These are phyloP conservation scores for Homolaphlyctis polyrhiza DNA, from an alignment of 371 early-diverging fungal species.

Conservation along the genomic window DNA sequence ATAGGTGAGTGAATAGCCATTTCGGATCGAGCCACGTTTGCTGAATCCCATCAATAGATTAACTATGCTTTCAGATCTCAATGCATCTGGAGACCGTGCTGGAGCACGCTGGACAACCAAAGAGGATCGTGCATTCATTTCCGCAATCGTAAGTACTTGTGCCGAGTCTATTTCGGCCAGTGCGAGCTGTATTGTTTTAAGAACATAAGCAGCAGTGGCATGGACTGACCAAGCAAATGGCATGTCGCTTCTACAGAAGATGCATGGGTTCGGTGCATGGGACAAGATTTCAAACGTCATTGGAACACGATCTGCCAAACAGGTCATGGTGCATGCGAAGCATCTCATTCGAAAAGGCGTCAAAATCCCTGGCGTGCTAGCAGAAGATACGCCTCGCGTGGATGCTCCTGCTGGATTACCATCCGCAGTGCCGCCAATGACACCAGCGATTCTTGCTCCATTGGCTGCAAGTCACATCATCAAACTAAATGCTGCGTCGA, in stretches of 20 bases:
- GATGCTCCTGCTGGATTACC: too few relatives aligned
- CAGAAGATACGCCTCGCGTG: constrained; percentile 7
- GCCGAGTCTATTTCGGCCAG: not conserved
- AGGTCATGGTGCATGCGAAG: constrained; percentile 66
- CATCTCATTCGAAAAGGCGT: constrained; percentile 39
- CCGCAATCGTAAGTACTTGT: too few relatives aligned
- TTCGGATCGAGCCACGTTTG: too few relatives aligned
- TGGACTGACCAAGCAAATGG: too few relatives aligned
- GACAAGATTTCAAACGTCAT: constrained; percentile 50
- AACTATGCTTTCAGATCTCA: too few relatives aligned
- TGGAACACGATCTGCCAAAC: constrained; percentile 54
- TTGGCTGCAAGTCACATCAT: not conserved
- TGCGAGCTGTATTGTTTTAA: constrained; percentile 1
- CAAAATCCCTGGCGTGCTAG: not conserved
- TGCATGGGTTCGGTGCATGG: constrained; percentile 68
- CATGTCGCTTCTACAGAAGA: too few relatives aligned
- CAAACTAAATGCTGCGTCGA: not conserved
- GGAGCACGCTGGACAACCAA: too few relatives aligned
- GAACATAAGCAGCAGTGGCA: too few relatives aligned
- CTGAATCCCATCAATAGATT: too few relatives aligned
- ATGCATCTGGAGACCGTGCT: too few relatives aligned
- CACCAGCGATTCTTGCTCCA: not conserved
- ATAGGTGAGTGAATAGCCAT: too few relatives aligned
- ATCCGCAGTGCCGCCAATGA: not conserved
- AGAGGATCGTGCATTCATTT: too few relatives aligned